Evolutionary conservation across 2,329 filamentous ascomycete species (phyloP).

Genomic region (Chlorencoelia australis): DNA sequence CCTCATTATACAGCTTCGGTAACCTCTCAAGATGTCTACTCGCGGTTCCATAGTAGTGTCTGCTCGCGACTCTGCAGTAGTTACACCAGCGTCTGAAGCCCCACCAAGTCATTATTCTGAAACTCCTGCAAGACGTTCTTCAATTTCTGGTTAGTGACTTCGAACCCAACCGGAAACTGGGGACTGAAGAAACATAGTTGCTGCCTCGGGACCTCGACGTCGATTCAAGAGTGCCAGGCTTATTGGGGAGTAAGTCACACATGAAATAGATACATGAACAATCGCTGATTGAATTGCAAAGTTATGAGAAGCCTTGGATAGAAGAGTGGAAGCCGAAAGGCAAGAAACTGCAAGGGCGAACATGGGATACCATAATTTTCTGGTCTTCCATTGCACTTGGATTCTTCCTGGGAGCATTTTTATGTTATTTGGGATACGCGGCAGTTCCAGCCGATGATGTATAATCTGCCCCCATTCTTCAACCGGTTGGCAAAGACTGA

Average conservation of each 20-base stretch:
- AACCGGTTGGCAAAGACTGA: too few species aligned
- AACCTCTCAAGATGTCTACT: too few species aligned
- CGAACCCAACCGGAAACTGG: too few species aligned
- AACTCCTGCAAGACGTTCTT: too few species aligned
- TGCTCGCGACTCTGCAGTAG: too few species aligned
- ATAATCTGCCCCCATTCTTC: background rate
- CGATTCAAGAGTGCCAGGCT: slow-evolving; percentile 13
- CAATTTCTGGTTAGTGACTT: slow-evolving; percentile 4
- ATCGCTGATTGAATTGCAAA: slow-evolving; percentile 1
- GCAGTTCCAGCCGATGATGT: slow-evolving; percentile 7
- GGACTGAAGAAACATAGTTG: too few species aligned
- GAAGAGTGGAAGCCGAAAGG: slow-evolving; percentile 2
- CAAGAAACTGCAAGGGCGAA: slow-evolving; percentile 7
- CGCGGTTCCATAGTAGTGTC: too few species aligned
- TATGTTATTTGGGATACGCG: slow-evolving; percentile 8
- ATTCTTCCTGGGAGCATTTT: slow-evolving; percentile 7
- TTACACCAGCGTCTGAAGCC: too few species aligned
- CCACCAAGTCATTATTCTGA: too few species aligned
- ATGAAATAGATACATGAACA: background rate
- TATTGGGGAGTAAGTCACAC: slow-evolving; percentile 7
- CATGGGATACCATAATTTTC: slow-evolving; percentile 9
- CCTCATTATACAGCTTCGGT: too few species aligned
- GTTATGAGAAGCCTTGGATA: slow-evolving; percentile 14
- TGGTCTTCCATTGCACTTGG: slow-evolving; percentile 5
- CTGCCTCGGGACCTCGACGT: slow-evolving; percentile 6